Conservation (phyloP, 2,329 filamentous ascomycete genomes). For the Thielaviopsis musarum region DNA sequence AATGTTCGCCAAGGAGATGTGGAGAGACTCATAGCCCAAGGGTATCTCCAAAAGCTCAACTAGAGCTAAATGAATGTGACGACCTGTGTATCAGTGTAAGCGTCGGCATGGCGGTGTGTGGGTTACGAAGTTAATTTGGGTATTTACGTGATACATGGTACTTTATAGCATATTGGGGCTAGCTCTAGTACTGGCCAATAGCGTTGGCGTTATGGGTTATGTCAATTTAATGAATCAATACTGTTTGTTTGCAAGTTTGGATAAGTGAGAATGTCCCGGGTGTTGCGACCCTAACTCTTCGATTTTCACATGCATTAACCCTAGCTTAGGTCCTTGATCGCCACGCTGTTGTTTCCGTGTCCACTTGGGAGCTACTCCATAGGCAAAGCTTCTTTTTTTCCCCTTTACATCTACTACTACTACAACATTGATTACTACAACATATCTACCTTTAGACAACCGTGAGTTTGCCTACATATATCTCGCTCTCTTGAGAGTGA, state of each 20-base stretch:
- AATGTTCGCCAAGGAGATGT: conserved; percentile 94
- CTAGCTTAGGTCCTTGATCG: too few relatives aligned
- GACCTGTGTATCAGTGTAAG: not conserved
- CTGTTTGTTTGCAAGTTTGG: not conserved
- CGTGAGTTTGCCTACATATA: too few relatives aligned
- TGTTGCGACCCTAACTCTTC: not conserved
- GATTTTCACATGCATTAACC: not conserved
- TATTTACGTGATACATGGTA: not conserved
- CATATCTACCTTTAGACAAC: too few relatives aligned
- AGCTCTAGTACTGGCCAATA: not conserved
- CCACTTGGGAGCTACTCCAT: too few relatives aligned
- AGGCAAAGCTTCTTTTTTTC: too few relatives aligned
- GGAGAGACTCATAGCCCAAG: conserved; percentile 81
- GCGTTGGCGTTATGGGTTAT: not conserved
- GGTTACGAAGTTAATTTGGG: not conserved
- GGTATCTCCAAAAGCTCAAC: conserved; percentile 79
- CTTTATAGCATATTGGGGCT: not conserved
- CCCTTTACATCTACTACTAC: too few relatives aligned
- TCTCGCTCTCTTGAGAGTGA: too few relatives aligned
- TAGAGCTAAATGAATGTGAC: conserved; percentile 22
- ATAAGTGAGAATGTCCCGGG: not conserved
- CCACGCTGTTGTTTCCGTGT: too few relatives aligned
- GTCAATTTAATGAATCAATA: not conserved
- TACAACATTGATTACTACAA: too few relatives aligned
- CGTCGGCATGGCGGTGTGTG: not conserved